phyloP scores from a whole-genome alignment of 345 rosid genomes.

The Arabidopsis suecica region DNA sequence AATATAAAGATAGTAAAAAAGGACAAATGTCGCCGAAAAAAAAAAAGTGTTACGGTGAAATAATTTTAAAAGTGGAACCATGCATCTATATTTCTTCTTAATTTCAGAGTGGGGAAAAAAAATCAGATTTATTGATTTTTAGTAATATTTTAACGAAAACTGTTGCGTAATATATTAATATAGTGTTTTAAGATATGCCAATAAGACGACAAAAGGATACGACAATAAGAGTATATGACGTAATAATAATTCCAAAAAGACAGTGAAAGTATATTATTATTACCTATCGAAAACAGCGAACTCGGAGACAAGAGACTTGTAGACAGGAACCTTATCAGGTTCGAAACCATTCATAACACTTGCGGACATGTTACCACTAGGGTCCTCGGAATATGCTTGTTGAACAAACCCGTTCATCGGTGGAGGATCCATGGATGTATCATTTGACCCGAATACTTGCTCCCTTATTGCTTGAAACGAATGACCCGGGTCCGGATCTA shows the following conservation, averaged over 20 bases:
- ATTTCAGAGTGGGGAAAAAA: too few relatives aligned
- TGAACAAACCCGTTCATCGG: constrained; percentile 94
- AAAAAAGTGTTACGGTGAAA: too few relatives aligned
- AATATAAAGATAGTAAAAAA: too few relatives aligned
- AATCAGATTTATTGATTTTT: too few relatives aligned
- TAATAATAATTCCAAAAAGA: constrained; percentile 17
- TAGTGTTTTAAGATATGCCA: background rate
- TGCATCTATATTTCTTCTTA: too few relatives aligned
- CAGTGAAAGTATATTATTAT: background rate
- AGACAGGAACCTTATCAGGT: constrained; percentile 77
- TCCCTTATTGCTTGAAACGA: constrained; percentile 91
- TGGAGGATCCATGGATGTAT: constrained; percentile 65
- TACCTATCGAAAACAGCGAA: constrained; percentile 91
- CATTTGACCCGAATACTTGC: constrained; percentile 80
- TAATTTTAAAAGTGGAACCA: too few relatives aligned
- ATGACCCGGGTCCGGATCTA: constrained; percentile 97
- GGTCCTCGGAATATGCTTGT: constrained; percentile 71
- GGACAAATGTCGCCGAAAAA: too few relatives aligned
- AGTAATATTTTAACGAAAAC: too few relatives aligned
- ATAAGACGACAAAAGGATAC: background rate
- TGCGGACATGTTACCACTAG: constrained; percentile 57
- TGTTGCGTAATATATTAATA: too few relatives aligned
- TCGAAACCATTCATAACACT: constrained; percentile 84
- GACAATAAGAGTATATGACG: constrained; percentile 4
- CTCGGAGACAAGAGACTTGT: constrained; percentile 76